Evolutionary conservation across 495 filamentous ascomycete species (phyloP), one percentile per base, ranked within the genome.

Genomic region (Lophiotrema nucula): DNA sequence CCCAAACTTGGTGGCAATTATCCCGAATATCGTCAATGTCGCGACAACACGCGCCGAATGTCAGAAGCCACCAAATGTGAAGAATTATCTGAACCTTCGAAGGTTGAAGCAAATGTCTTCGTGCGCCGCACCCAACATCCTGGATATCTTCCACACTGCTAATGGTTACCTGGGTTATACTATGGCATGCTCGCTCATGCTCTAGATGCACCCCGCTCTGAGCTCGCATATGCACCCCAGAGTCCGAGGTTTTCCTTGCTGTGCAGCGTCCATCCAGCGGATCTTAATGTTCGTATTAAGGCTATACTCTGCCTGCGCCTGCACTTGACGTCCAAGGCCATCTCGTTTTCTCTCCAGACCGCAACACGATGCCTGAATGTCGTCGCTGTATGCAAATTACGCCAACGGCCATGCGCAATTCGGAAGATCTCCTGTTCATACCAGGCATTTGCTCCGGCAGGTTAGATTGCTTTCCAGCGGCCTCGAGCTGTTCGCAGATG

Each of bases 151-250:
- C 19, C 48, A 53, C 42, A 47, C 39, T 25, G 19, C 16, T 27
- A 39, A 48, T 28, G 26, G 12, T 31, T 39, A 55, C 45, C 58
- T 42, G 58, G 50, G 47, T 55, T 41, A 55, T 37, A 4, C 24
- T 24, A 16, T 11, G 28, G 19, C 2, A 41, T n/a, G 15, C 39
- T 19, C 8, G 42, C 11, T 23, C 53, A 52, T 33, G 35, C 46
- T 46, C n/a, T 46, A 16, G 19, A 49, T 23, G 51, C 53, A 53
- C 53, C 53, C 60, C 53, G 53, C 53, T 53, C 24, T 13, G 39
- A 42, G 11, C 33, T 63, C 60, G 60, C 38, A 15, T 63, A 57
- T 57, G 60, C 41, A 63, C 60, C 60, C 60, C 60, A 58, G 53
- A 63, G 22, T 48, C 60, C 43, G 27, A 46, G 6, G n/a, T 47